These are phyloP conservation scores for Arthroderma sp. DNA, from an alignment of 2,329 filamentous ascomycete genomes.

Conservation along the genomic window DNA sequence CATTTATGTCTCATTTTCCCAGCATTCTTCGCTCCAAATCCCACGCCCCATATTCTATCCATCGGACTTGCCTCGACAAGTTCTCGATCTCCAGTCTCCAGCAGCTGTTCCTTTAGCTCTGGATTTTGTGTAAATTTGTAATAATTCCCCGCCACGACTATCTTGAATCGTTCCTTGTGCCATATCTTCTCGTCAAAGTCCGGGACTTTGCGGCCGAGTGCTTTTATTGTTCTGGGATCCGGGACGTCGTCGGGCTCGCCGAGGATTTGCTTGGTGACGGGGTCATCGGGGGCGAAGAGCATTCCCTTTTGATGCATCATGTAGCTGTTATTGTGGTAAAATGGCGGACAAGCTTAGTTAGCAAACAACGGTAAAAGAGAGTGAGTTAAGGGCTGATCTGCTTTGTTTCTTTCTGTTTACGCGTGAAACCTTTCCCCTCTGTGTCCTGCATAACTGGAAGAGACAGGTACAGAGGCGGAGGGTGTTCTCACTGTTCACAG, in stretches of 20 bases:
- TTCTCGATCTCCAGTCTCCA: slow-evolving; percentile 19
- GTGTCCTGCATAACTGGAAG: neutral
- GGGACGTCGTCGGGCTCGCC: slow-evolving; percentile 13
- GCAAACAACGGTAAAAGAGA: slow-evolving; percentile 8
- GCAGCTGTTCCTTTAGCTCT: slow-evolving; percentile 15
- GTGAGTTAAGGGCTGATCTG: neutral
- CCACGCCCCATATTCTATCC: slow-evolving; percentile 24
- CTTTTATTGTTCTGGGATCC: slow-evolving; percentile 12
- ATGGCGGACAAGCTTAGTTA: neutral
- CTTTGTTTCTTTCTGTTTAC: neutral
- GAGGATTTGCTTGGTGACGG: slow-evolving; percentile 17
- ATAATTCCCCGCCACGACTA: slow-evolving; percentile 21
- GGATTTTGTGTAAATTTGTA: slow-evolving; percentile 22
- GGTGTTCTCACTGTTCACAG: slow-evolving; percentile 9
- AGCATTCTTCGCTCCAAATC: slow-evolving; percentile 20
- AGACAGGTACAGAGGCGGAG: neutral
- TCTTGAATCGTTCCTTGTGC: slow-evolving; percentile 15
- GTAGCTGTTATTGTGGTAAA: slow-evolving; percentile 2
- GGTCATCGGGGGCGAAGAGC: slow-evolving; percentile 17
- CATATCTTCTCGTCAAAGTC: slow-evolving; percentile 19
- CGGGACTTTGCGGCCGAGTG: slow-evolving; percentile 20
- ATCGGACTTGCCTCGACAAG: slow-evolving; percentile 24
- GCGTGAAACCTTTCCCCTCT: neutral
- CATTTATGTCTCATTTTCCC: slow-evolving; percentile 16
- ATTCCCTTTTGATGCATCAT: slow-evolving; percentile 27